Evolutionary conservation across 176 grass and related monocot species (phyloP).

Genomic region (Cymbopogon citratus): DNA sequence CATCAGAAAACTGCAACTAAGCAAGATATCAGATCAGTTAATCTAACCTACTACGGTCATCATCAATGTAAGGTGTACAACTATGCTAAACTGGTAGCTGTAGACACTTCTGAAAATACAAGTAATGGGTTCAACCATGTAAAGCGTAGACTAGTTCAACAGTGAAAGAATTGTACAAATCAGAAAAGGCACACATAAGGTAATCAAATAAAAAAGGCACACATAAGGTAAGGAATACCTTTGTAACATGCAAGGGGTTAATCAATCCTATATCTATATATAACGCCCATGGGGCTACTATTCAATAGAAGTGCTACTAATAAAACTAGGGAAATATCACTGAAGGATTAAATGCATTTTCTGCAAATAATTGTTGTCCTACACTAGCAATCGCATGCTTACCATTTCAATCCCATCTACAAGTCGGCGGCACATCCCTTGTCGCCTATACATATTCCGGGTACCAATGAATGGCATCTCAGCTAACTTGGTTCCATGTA

Average conservation of each 20-base stretch:
- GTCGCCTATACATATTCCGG: constrained; percentile 67
- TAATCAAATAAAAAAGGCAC: not conserved
- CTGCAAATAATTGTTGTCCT: not conserved
- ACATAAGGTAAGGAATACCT: not conserved
- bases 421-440: constrained; percentile 88
- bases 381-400: constrained; percentile 13
- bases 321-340: not conserved
- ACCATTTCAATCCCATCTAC: constrained; percentile 84
- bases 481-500: constrained; percentile 86
- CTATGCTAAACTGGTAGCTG: not conserved
- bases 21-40: not conserved
- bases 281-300: not conserved
- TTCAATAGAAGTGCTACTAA: not conserved
- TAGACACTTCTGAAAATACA: not conserved
- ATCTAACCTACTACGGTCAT: constrained; percentile 20
- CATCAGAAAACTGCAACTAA: constrained; percentile 14
- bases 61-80: constrained; percentile 11
- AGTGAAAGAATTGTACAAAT: not conserved
- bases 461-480: constrained; percentile 98
- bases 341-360: constrained; percentile 2
- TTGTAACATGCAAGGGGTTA: not conserved
- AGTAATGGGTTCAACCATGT: not conserved
- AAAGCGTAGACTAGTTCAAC: not conserved
- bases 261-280: not conserved
- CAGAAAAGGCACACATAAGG: not conserved